Percentiles rank a stretch among this genome's conserved stretches.
These are phyloP conservation scores for Skeletonema tropicum DNA, from an alignment of 108 stramenopile genomes.

Conservation along the genomic window DNA sequence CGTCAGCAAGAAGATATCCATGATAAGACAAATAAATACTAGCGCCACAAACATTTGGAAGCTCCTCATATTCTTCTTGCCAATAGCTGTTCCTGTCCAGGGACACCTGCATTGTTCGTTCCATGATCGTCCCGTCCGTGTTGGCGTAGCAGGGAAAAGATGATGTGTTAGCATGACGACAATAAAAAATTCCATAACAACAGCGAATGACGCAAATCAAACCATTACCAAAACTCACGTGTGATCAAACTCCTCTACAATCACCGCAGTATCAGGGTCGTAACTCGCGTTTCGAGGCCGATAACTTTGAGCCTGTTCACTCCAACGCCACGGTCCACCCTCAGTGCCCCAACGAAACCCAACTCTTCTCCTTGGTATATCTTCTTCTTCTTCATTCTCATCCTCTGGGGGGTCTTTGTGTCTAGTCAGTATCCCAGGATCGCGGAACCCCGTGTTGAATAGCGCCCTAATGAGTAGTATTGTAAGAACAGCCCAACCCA, in stretches of 20 bases:
- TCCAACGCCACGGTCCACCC: constrained; percentile 47
- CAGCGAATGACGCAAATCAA: not conserved
- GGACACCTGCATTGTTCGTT: constrained; percentile 40
- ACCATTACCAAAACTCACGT: constrained; percentile 67
- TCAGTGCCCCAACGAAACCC: constrained; percentile 42
- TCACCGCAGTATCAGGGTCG: constrained; percentile 83
- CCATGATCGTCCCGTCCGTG: no score
- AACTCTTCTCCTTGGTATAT: constrained; percentile 19
- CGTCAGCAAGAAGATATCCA: constrained; percentile 54
- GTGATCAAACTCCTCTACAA: constrained; percentile 92
- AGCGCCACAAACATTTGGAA: constrained; percentile 77
- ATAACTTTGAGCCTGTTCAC: constrained; percentile 83
- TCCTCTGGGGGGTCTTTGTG: constrained; percentile 35
- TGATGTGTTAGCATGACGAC: not conserved
- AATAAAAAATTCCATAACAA: not conserved
- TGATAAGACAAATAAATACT: constrained; percentile 67
- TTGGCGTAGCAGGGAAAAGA: not conserved
- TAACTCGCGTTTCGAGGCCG: constrained; percentile 78
- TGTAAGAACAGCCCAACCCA: constrained; percentile 57
- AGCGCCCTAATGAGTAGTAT: constrained; percentile 30
- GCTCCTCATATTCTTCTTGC: constrained; percentile 73
- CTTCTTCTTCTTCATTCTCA: constrained; percentile 24
- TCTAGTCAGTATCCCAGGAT: constrained; percentile 56
- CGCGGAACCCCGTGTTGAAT: constrained; percentile 52
- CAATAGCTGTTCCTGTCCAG: constrained; percentile 85